Conservation (phyloP, 1,284 basidiomycete species). For the Meira miltonrushii region DNA sequence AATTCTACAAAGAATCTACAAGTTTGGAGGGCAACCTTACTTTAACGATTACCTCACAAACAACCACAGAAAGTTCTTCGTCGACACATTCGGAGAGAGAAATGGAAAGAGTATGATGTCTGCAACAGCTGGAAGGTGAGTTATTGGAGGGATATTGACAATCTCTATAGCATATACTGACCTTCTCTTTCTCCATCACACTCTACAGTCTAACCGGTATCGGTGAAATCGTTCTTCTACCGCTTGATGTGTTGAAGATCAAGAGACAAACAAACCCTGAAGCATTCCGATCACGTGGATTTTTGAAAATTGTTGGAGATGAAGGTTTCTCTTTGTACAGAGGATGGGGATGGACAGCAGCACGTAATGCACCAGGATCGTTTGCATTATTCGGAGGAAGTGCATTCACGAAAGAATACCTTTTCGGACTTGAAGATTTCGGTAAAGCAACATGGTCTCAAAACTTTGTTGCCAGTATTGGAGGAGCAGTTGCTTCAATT, state of each 20-base stretch:
- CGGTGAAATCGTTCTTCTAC: conserved; percentile 91
- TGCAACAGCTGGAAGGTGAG: conserved; percentile 69
- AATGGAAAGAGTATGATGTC: conserved; percentile 94
- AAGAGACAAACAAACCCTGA: conserved; percentile 62
- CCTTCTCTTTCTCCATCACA: not conserved
- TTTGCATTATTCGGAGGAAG: conserved; percentile 92
- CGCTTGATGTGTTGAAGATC: conserved; percentile 94
- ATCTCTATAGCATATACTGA: conserved; percentile 3
- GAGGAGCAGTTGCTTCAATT: conserved; percentile 89
- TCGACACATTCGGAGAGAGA: conserved; percentile 82
- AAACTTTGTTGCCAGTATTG: conserved; percentile 72
- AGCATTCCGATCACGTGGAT: conserved; percentile 60
- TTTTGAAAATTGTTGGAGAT: conserved; percentile 82
- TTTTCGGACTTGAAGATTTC: conserved; percentile 83
- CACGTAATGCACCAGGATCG: conserved; percentile 88
- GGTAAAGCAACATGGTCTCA: conserved; percentile 88
- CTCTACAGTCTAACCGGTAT: conserved; percentile 56
- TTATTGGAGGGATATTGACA: not conserved
- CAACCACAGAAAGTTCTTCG: conserved; percentile 72
- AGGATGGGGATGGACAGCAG: conserved; percentile 98
- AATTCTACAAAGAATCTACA: conserved; percentile 57
- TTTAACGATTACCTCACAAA: conserved; percentile 85
- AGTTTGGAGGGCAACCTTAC: conserved; percentile 97
- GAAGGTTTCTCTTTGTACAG: conserved; percentile 86
- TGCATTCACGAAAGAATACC: conserved; percentile 86